Conservation (phyloP, 108 stramenopile species). For the Skeletonema grethae region DNA sequence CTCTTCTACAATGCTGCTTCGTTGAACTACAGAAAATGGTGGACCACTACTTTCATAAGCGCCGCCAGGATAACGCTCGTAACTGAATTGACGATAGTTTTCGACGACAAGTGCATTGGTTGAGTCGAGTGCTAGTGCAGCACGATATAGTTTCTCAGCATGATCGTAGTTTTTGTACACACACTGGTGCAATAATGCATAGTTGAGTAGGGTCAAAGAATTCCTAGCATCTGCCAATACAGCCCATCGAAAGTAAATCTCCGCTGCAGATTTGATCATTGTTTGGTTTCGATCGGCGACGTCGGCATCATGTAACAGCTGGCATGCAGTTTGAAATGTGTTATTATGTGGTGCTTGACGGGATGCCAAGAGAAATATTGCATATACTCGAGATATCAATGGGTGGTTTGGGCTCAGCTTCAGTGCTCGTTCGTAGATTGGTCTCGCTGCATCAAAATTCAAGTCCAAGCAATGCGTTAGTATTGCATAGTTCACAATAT, state of each 20-base stretch:
- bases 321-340: conserved; percentile 46
- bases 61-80: conserved; percentile 58
- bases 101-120: conserved; percentile 48
- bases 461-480: conserved; percentile 46
- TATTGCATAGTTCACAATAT: conserved; percentile 62
- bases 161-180: conserved; percentile 47
- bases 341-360: conserved; percentile 34
- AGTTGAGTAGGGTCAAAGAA: conserved; percentile 53
- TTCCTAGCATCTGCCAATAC: conserved; percentile 54
- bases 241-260: conserved; percentile 61
- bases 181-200: conserved; percentile 62
- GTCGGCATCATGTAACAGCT: conserved; percentile 51
- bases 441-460: conserved; percentile 46
- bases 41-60: conserved; percentile 37
- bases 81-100: conserved; percentile 49
- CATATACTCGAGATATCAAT: conserved; percentile 53
- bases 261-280: conserved; percentile 43
- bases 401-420: conserved; percentile 57
- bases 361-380: conserved; percentile 54
- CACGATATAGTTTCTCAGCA: conserved; percentile 61
- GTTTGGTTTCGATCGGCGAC: conserved; percentile 42
- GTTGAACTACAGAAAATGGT: conserved; percentile 36
- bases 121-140: conserved; percentile 49
- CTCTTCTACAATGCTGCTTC: conserved; percentile 38
- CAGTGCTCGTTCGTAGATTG: conserved; percentile 53